Conservation (phyloP, 2,329 filamentous ascomycete species). For the Cytospora schulzeri region DNA sequence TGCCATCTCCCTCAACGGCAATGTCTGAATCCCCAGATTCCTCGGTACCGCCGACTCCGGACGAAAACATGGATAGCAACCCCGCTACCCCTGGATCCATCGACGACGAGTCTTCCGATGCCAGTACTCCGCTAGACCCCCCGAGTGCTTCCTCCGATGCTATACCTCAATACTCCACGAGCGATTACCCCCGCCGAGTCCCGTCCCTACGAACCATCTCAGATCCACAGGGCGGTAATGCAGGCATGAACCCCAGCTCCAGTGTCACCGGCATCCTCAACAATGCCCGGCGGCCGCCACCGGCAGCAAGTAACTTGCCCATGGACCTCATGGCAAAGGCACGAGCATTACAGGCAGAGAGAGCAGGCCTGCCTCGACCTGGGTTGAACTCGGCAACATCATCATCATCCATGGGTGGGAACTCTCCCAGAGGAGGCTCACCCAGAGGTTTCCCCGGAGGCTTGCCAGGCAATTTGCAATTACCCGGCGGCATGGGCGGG, state of each 20-base stretch:
- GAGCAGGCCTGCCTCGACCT: conserved; percentile 34
- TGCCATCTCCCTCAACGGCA: conserved; percentile 5
- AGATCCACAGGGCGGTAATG: conserved; percentile 51
- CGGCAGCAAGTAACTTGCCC: conserved; percentile 42
- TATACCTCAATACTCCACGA: conserved; percentile 26
- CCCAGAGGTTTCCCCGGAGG: conserved; percentile 43
- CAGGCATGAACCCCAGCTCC: conserved; percentile 77
- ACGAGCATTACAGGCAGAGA: conserved; percentile 40
- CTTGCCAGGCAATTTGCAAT: conserved; percentile 45
- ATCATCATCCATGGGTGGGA: conserved; percentile 36
- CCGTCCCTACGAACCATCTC: conserved; percentile 63
- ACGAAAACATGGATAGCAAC: conserved; percentile 45
- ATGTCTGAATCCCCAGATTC: conserved; percentile 37
- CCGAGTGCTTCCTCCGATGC: conserved; percentile 36
- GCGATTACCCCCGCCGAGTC: conserved; percentile 51
- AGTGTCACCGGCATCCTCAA: conserved; percentile 78
- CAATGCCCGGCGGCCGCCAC: conserved; percentile 57
- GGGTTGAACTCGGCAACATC: conserved; percentile 27
- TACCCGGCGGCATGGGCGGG: conserved; percentile 38
- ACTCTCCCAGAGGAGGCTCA: conserved; percentile 33
- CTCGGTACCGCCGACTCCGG: conserved; percentile 49
- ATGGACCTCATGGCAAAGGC: conserved; percentile 46
- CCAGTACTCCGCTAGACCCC: conserved; percentile 51
- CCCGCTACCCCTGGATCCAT: conserved; percentile 47
- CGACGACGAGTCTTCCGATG: conserved; percentile 47